These are phyloP conservation scores for Suillus subluteus DNA, from an alignment of 768 basidiomycete species.

Conservation along the genomic window DNA sequence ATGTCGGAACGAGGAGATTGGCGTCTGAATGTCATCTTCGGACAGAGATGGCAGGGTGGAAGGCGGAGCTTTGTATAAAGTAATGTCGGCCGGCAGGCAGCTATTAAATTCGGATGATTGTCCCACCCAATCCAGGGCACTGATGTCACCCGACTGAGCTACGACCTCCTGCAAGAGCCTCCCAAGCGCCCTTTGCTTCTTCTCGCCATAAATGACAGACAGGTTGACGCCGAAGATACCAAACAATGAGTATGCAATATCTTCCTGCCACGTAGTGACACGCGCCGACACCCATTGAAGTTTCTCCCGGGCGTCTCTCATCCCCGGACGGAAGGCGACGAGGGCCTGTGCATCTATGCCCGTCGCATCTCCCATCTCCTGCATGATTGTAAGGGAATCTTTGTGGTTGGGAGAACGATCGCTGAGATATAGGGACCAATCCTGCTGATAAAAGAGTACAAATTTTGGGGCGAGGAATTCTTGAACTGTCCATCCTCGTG, in stretches of 20 bases:
- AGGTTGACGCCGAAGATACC: neutral
- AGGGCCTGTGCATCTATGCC: neutral
- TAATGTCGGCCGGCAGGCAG: neutral
- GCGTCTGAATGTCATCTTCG: neutral
- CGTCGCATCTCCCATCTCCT: neutral
- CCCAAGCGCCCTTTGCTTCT: neutral
- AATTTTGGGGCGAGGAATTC: neutral
- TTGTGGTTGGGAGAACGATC: neutral
- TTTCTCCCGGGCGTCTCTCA: neutral
- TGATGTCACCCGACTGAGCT: neutral
- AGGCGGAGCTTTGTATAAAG: neutral
- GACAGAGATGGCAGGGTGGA: neutral
- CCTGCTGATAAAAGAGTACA: neutral
- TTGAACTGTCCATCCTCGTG: neutral
- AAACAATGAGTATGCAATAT: neutral
- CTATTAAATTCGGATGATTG: conserved; percentile 3
- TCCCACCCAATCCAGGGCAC: neutral
- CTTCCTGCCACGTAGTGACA: neutral
- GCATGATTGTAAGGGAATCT: neutral
- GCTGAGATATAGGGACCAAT: neutral
- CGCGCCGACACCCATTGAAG: neutral
- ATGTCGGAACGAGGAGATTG: neutral
- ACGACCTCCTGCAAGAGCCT: neutral
- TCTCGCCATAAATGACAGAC: neutral
- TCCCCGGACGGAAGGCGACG: neutral